Percentiles rank a stretch among this genome's conserved stretches.
Evolutionary conservation across 371 early-diverging fungal species (phyloP).

Genomic region (Saksenaea vasiformis): DNA sequence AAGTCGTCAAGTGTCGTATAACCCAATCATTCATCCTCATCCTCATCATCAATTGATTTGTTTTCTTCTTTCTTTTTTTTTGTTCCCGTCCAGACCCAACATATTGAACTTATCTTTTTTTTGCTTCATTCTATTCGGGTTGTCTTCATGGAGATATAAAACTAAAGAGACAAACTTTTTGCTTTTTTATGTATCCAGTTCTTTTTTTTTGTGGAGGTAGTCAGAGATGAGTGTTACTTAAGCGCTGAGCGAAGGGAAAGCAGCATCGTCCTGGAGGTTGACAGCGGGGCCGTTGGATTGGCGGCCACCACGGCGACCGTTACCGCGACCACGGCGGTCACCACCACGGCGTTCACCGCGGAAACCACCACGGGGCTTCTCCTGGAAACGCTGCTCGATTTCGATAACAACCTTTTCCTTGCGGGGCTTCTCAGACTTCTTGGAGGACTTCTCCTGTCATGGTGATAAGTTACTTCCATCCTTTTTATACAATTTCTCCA

Average conservation of each 20-base stretch:
- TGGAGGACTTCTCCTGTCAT: slow-evolving; percentile 51
- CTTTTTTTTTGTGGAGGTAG: not conserved
- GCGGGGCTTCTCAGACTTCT: slow-evolving; percentile 41
- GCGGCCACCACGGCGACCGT: slow-evolving; percentile 44
- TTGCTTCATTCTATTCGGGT: not conserved
- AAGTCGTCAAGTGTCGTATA: no score
- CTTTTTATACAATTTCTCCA: not conserved
- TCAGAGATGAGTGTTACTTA: not conserved
- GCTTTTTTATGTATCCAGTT: slow-evolving; percentile 5
- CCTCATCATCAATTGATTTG: no score
- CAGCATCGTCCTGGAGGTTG: slow-evolving; percentile 71
- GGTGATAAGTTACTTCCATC: not conserved
- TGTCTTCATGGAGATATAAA: not conserved
- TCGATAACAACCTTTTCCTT: slow-evolving; percentile 64
- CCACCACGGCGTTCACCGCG: slow-evolving; percentile 33
- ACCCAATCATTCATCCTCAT: no score
- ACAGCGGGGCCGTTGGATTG: slow-evolving; percentile 52
- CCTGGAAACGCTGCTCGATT: slow-evolving; percentile 53
- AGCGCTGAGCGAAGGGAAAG: slow-evolving; percentile 78
- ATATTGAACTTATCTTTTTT: not conserved
- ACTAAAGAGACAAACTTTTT: slow-evolving; percentile 4
- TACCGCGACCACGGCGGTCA: slow-evolving; percentile 30
- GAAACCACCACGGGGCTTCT: slow-evolving; percentile 46
- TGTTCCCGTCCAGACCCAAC: not conserved
- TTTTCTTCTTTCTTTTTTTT: no score